Base-by-base conservation (phyloP, 257 asterid species). In the Penstemon newberryi region DNA sequence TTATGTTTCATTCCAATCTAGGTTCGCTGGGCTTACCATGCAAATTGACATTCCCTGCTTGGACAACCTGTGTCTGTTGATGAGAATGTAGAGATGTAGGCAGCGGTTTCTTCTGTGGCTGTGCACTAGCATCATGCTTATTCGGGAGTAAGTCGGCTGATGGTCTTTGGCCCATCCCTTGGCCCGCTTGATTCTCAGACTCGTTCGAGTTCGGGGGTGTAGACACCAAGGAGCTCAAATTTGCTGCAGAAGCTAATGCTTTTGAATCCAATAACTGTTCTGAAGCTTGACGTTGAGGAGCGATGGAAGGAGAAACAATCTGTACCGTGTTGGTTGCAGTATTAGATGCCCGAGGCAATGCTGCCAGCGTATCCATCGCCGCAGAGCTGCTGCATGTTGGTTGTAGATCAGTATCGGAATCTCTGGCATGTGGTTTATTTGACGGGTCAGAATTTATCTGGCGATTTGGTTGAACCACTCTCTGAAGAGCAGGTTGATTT, bases 41-140 rank as follows among this genome's bases (percentile, higher is more conserved):
- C 67, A 66, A 65, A 74, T 69, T 74, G 55, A 71, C 80, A 65
- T 78, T 85, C 73, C 90, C 96, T 66, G 88, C 81, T 81, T 81
- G 86, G 69, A 80, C 86, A 78, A 86, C 79, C 83, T 80, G 86
- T 5, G 75, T 39, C 75, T 83, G 92, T 72, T 72, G 87, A 81
- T 84, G 87, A 77, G 86, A 72, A 66, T 79, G 81, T 25, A 76
- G 67, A 51, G 77, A 57, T 46, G 2, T 19, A 25, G 70, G 75
- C 61, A n/a, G 45, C 15, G 66, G 74, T 71, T 79, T 85, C 70
- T 81, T 79, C 56, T 68, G 87, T 63, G 75, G 86, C 86, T 81
- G 86, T 61, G 79, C 53, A 73, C 67, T 68, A 66, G 61, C 73
- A 58, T 88, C 95, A 66, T 82, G 84, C 72, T 80, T 82, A 70